Evolutionary conservation across 768 basidiomycete genomes (phyloP).

Genomic region (Serpula lacrymans): DNA sequence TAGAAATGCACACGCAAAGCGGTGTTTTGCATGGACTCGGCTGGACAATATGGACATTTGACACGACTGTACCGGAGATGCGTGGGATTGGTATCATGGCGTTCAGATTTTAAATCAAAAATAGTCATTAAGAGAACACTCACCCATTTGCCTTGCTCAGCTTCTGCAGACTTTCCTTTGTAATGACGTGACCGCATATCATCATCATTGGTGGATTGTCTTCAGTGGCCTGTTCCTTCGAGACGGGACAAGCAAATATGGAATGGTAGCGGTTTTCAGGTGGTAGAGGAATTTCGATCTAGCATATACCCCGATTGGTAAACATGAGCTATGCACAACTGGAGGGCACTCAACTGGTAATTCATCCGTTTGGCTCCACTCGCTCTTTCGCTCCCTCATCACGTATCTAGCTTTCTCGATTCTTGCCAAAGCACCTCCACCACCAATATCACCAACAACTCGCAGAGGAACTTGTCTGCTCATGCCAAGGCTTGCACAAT

Average conservation of each 20-base stretch:
- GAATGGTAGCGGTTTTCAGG: constrained; percentile 92
- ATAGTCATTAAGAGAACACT: constrained; percentile 36
- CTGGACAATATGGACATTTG: constrained; percentile 96
- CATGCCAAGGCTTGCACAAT: constrained; percentile 83
- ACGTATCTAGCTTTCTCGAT: constrained; percentile 94
- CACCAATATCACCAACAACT: constrained; percentile 91
- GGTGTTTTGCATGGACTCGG: constrained; percentile 57
- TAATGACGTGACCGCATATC: constrained; percentile 91
- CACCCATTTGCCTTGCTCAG: constrained; percentile 81
- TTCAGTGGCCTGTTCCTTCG: constrained; percentile 94
- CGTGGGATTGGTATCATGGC: constrained; percentile 10
- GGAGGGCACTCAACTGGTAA: constrained; percentile 87
- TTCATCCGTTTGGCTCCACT: constrained; percentile 88
- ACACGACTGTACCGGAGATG: constrained; percentile 56
- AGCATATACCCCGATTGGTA: constrained; percentile 2
- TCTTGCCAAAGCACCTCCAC: constrained; percentile 83
- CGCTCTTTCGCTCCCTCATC: constrained; percentile 89
- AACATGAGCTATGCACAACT: constrained; percentile 14
- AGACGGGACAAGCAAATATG: constrained; percentile 96
- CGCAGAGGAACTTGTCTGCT: constrained; percentile 84
- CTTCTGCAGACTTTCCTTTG: constrained; percentile 87
- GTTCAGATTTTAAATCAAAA: neutral
- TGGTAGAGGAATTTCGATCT: constrained; percentile 94
- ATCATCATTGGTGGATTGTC: constrained; percentile 98
- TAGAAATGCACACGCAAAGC: constrained; percentile 71